Evolutionary conservation across 352 stramenopile genomes (phyloP).

Genomic region (Phytophthora foliorum): DNA sequence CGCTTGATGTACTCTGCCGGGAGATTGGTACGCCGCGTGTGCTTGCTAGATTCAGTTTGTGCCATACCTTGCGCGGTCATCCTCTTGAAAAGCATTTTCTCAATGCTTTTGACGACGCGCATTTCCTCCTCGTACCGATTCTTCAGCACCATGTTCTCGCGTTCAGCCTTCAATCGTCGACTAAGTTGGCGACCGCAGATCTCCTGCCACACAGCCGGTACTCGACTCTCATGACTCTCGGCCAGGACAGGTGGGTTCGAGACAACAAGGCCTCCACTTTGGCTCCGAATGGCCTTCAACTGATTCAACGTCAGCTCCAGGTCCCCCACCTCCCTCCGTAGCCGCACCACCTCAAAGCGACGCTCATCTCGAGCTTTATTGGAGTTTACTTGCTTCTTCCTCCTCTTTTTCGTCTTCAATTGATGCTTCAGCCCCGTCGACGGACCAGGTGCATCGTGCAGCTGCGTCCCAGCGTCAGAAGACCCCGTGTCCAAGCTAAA

Average conservation of each 20-base stretch:
- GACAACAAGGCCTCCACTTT: neutral
- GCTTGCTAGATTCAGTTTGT: constrained; percentile 15
- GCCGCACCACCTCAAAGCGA: constrained; percentile 26
- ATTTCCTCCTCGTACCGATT: constrained; percentile 37
- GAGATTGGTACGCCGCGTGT: constrained; percentile 17
- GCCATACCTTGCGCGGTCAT: constrained; percentile 12
- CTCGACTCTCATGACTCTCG: neutral
- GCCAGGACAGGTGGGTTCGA: neutral
- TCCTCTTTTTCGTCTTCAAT: constrained; percentile 10
- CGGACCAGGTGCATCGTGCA: neutral
- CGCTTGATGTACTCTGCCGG: constrained; percentile 31
- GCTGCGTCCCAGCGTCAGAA: neutral
- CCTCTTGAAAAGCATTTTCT: constrained; percentile 37
- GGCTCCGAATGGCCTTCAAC: constrained; percentile 21
- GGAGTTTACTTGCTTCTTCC: constrained; percentile 30
- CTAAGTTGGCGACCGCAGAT: constrained; percentile 30
- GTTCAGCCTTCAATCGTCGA: constrained; percentile 30
- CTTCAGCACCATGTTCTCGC: constrained; percentile 43
- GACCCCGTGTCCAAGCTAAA: neutral
- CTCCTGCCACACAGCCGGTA: constrained; percentile 40
- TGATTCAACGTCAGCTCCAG: constrained; percentile 32
- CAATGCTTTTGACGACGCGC: constrained; percentile 40
- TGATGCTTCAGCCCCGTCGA: neutral
- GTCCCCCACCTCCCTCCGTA: constrained; percentile 24
- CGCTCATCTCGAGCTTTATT: constrained; percentile 43